phyloP scores from a whole-genome alignment of 345 rosid genomes.

The Raphanus raphanistrum region DNA sequence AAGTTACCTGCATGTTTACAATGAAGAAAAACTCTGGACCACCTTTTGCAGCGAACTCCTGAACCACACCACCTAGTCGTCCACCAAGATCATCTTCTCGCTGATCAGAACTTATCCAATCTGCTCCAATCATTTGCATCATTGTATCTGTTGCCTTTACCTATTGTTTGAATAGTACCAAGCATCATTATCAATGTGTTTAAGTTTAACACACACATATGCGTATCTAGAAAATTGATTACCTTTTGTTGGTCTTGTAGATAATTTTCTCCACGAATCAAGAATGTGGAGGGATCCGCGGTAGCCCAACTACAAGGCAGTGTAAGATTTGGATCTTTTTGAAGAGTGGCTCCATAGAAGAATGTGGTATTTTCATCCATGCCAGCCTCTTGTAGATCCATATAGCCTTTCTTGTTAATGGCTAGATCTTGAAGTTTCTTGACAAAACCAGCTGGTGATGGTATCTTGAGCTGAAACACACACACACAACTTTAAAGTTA shows the following conservation, averaged over 20 bases:
- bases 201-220: background rate
- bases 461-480: slow-evolving; percentile 43
- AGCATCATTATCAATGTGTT: background rate
- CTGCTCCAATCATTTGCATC: slow-evolving; percentile 94
- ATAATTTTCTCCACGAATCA: slow-evolving; percentile 78
- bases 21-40: slow-evolving; percentile 81
- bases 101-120: slow-evolving; percentile 76
- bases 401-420: slow-evolving; percentile 66
- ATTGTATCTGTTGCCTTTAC: slow-evolving; percentile 64
- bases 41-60: slow-evolving; percentile 57
- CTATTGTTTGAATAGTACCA: slow-evolving; percentile 37
- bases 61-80: slow-evolving; percentile 67
- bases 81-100: slow-evolving; percentile 78
- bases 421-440: slow-evolving; percentile 81
- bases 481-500: slow-evolving; percentile 33
- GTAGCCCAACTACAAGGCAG: slow-evolving; percentile 72
- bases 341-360: slow-evolving; percentile 76
- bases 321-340: slow-evolving; percentile 51
- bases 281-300: slow-evolving; percentile 73
- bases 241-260: slow-evolving; percentile 74
- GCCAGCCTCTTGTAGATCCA: slow-evolving; percentile 59
- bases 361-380: slow-evolving; percentile 40
- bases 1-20: slow-evolving; percentile 70
- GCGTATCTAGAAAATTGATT: background rate
- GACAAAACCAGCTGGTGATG: slow-evolving; percentile 67